Evolutionary conservation across 108 stramenopile genomes (phyloP), one percentile per base, ranked within the genome.

Genomic region (Nannochloropsis gaditana): DNA sequence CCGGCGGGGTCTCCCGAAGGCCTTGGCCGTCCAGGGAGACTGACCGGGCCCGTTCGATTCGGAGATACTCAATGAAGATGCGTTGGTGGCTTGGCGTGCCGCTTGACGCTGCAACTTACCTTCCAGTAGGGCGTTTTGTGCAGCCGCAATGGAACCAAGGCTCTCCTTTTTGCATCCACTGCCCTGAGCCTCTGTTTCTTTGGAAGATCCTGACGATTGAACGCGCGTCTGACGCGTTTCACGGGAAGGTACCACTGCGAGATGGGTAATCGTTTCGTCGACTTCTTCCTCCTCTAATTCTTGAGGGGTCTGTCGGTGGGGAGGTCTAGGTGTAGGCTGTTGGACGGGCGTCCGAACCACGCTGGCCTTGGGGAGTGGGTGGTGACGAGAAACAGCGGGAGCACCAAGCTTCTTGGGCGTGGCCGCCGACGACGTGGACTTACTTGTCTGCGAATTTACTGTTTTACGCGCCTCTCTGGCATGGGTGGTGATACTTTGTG

Each of bases 241-340:
- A 31, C 31, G 31, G 31, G 31, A 31, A 31, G 31, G 31, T 31
- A 31, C 31, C 31, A 31, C 31, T 0, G 31, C 31, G 31, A 31
- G 31, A 1, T 31, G 31, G 31, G 31, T 31, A 31, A 31, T 31
- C 31, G 31, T 2, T 73, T 73, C 59, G 59, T 73, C 59, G 59
- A n/a, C 2, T 73, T 73, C 59, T 73, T 73, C 59, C 59, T 73
- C 59, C 59, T 73, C 59, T 73, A 73, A 73, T 73, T 73, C 59
- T 73, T 73, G 59, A n/a, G 59, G 59, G 3, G 59, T 73, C 6
- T 73, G 59, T n/a, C 59, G 59, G 59, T n/a, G 59, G 59, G 59
- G 59, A 2, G n/a, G 4, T n/a, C 15, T 2, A 1, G 59, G 59
- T n/a, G 59, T 73, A 3, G 2, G n/a, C 59, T n/a, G 31, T 31